phyloP scores from a whole-genome alignment of 2,329 filamentous ascomycete genomes.

The Mycogone perniciosa region DNA sequence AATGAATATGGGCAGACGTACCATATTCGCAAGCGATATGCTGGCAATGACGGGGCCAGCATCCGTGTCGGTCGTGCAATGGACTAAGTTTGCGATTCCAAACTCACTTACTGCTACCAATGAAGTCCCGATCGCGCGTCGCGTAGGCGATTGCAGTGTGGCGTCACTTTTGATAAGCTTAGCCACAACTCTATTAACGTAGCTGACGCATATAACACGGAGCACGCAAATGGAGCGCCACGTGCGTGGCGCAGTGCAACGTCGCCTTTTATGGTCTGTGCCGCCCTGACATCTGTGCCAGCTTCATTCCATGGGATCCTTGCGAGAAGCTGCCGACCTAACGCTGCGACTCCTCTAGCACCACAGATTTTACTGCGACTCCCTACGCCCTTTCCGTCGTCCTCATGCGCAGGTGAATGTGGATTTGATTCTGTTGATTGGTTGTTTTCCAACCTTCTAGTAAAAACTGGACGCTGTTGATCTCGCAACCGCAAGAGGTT shows the following conservation, averaged over 20 bases:
- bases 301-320: not conserved
- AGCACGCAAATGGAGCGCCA: constrained; percentile 2
- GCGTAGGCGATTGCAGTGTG: constrained; percentile 1
- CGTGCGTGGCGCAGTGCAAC: constrained; percentile 6
- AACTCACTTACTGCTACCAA: not conserved
- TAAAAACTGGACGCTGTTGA: constrained; percentile 3
- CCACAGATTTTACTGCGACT: constrained; percentile 6
- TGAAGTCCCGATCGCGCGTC: constrained; percentile 1
- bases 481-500: constrained; percentile 17
- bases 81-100: not conserved
- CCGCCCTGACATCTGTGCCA: not conserved
- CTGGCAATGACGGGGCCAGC: constrained; percentile 3
- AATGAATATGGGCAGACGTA: not conserved
- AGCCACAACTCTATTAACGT: not conserved
- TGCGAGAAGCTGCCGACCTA: constrained; percentile 5
- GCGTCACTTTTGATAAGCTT: constrained; percentile 2
- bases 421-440: not conserved
- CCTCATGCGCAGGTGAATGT: not conserved
- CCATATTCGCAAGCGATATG: constrained; percentile 14
- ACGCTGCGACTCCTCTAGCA: constrained; percentile 2
- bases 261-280: constrained; percentile 10
- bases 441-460: not conserved
- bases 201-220: not conserved
- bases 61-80: constrained; percentile 3
- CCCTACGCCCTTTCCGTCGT: not conserved